Percentiles rank a stretch among this genome's conserved stretches.
Evolutionary conservation across 345 rosid species (phyloP).

Genomic region (Eucalyptus camaldulensis): DNA sequence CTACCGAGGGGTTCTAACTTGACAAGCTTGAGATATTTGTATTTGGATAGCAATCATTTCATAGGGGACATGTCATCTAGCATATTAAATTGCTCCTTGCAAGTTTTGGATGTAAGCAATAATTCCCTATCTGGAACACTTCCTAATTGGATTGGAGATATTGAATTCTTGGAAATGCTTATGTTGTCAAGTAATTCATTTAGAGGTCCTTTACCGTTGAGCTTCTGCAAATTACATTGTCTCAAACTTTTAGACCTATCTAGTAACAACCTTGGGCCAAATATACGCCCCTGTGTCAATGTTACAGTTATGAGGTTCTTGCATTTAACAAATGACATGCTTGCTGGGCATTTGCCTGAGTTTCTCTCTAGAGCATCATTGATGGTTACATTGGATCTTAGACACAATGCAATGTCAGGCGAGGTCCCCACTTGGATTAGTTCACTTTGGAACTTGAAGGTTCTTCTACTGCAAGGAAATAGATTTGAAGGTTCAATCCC

Average conservation of each 20-base stretch:
- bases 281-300: not conserved
- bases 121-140: constrained; percentile 3
- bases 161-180: not conserved
- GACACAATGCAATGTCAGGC: not conserved
- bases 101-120: not conserved
- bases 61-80: not conserved
- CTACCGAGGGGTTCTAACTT: not conserved
- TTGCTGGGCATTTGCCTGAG: not conserved
- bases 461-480: too few relatives aligned
- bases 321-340: not conserved
- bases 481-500: too few relatives aligned
- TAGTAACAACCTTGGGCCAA: not conserved
- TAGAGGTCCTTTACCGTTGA: not conserved
- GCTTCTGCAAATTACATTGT: not conserved
- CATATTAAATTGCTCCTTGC: not conserved
- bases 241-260: constrained; percentile 1
- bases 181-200: not conserved
- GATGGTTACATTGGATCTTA: not conserved
- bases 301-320: not conserved
- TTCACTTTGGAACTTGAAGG: too few relatives aligned
- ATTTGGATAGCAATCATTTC: not conserved
- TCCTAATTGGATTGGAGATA: not conserved
- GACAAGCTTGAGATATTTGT: not conserved
- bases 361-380: not conserved
- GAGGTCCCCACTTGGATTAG: too few relatives aligned